Percentiles rank a stretch among this genome's conserved stretches.
Evolutionary conservation across 1,284 basidiomycete genomes (phyloP).

Genomic region (Dichomitus squalens): DNA sequence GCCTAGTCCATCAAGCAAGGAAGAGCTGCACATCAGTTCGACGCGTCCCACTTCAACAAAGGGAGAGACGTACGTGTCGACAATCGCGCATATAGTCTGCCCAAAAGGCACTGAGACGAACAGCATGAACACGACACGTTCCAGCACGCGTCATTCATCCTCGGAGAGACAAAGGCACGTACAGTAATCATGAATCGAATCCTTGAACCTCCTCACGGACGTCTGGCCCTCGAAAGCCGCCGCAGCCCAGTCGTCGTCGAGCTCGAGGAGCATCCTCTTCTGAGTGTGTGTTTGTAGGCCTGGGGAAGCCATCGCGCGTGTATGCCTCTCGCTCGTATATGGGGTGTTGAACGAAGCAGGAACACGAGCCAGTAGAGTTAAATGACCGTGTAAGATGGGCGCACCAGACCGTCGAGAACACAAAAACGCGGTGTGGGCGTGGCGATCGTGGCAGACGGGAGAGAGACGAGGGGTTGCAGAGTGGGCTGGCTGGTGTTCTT

Average conservation of each 20-base stretch:
- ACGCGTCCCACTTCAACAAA: background rate
- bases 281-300: background rate
- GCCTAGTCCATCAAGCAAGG: constrained; percentile 39
- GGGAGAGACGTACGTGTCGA: constrained; percentile 42
- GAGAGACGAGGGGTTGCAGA: background rate
- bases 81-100: constrained; percentile 40
- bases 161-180: constrained; percentile 20
- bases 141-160: background rate
- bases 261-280: constrained; percentile 21
- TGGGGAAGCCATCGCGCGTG: background rate
- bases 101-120: constrained; percentile 38
- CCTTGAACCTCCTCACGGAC: constrained; percentile 19
- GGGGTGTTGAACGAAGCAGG: background rate
- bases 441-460: background rate
- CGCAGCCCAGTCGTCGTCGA: constrained; percentile 15
- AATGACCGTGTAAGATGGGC: background rate
- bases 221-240: constrained; percentile 10
- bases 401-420: background rate
- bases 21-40: background rate
- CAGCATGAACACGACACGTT: background rate
- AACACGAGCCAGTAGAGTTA: too few species aligned
- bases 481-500: too few species aligned
- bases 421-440: background rate
- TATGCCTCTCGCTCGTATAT: background rate
- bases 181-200: constrained; percentile 49